Conservation (phyloP, 2,329 filamentous ascomycete genomes). For the Xylariaceae sp. region DNA sequence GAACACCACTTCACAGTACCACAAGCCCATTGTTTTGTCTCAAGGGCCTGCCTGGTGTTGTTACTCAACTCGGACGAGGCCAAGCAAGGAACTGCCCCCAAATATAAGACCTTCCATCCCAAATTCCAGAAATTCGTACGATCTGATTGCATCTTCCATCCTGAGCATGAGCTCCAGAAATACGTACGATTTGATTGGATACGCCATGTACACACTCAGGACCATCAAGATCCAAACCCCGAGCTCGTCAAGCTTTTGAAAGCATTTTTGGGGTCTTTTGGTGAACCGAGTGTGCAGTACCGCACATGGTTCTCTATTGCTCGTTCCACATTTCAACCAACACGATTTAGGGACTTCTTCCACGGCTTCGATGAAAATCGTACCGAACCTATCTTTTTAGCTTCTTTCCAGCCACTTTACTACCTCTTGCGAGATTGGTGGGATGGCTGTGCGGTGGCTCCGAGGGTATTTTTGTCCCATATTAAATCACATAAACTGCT, state of each 20-base stretch:
- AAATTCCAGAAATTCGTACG: background rate
- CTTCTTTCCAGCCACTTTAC: constrained; percentile 8
- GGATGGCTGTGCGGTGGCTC: background rate
- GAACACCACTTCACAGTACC: background rate
- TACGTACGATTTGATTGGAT: constrained; percentile 7
- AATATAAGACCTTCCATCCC: too few species aligned
- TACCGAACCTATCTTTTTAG: background rate
- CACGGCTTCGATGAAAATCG: background rate
- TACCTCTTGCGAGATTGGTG: constrained; percentile 9
- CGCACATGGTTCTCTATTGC: background rate
- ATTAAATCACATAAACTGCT: background rate
- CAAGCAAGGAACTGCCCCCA: background rate
- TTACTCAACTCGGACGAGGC: background rate
- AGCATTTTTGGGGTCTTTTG: constrained; percentile 7
- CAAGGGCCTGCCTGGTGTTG: constrained; percentile 6
- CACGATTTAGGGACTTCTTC: background rate
- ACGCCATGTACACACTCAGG: constrained; percentile 10
- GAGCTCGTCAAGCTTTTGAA: constrained; percentile 6
- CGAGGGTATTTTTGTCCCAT: background rate
- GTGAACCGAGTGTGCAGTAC: constrained; percentile 6
- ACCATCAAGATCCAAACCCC: background rate
- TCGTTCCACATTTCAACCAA: background rate
- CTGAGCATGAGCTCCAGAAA: background rate
- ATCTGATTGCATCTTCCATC: constrained; percentile 1
- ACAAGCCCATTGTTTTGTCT: constrained; percentile 11